Conservation (phyloP, 1,284 basidiomycete genomes). For the Pseudozyma tsukubaensis region DNA sequence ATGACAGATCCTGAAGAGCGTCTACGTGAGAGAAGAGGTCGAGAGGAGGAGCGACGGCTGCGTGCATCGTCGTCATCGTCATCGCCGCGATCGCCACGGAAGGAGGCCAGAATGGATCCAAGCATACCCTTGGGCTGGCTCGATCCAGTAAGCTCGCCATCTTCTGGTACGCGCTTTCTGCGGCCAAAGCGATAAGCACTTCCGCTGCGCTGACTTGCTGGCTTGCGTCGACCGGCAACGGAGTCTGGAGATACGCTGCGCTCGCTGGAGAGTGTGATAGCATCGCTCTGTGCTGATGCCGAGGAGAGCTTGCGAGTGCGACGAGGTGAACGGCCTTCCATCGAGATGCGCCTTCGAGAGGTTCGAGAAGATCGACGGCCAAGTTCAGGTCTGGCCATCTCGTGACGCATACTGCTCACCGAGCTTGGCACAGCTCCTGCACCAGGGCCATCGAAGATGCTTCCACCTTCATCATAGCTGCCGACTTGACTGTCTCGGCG, state of each 20-base stretch:
- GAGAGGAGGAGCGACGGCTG: slow-evolving; percentile 45
- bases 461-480: slow-evolving; percentile 63
- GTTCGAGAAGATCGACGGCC: slow-evolving; percentile 48
- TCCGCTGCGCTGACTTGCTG: slow-evolving; percentile 50
- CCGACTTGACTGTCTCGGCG: slow-evolving; percentile 65
- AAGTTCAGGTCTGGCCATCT: slow-evolving; percentile 55
- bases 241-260: slow-evolving; percentile 48
- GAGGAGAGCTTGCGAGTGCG: slow-evolving; percentile 43
- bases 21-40: slow-evolving; percentile 49
- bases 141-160: slow-evolving; percentile 34
- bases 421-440: slow-evolving; percentile 66
- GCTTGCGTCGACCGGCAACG: slow-evolving; percentile 39
- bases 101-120: slow-evolving; percentile 62
- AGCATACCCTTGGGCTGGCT: slow-evolving; percentile 58
- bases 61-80: slow-evolving; percentile 52
- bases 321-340: slow-evolving; percentile 52
- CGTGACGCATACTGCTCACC: slow-evolving; percentile 56
- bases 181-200: slow-evolving; percentile 53
- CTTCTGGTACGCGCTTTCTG: slow-evolving; percentile 31
- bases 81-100: slow-evolving; percentile 54
- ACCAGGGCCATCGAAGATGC: slow-evolving; percentile 66
- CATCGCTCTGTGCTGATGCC: slow-evolving; percentile 42
- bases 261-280: slow-evolving; percentile 41
- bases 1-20: slow-evolving; percentile 44
- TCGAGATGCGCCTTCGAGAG: slow-evolving; percentile 59